phyloP scores from a whole-genome alignment of 73 alveolate genomes.

The Uronychia binucleata region DNA sequence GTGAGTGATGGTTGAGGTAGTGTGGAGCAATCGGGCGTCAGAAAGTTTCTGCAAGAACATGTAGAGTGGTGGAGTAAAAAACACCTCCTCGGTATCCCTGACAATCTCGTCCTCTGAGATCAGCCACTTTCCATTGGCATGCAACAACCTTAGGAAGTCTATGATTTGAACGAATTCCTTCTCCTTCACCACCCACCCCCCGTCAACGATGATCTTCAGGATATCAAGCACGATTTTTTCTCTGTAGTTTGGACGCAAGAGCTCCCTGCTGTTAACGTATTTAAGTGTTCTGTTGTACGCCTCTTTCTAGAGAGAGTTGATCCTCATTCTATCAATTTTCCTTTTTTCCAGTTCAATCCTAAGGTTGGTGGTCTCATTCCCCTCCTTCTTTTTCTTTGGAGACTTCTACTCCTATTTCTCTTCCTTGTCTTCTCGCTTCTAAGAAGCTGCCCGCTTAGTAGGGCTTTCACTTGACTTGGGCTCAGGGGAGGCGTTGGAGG shows the following conservation, averaged over 20 bases:
- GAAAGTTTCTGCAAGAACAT: background rate
- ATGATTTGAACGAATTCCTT: background rate
- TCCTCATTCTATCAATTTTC: constrained; percentile 1
- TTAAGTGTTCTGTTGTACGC: background rate
- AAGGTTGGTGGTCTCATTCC: background rate
- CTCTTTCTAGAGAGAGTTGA: background rate
- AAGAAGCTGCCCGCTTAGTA: too few relatives aligned
- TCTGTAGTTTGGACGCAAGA: background rate
- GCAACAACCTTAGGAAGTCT: background rate
- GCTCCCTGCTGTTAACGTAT: background rate
- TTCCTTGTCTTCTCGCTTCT: too few relatives aligned
- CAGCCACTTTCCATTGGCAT: background rate
- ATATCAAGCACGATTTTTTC: constrained; percentile 2
- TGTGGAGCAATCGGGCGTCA: too few relatives aligned
- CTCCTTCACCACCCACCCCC: constrained; percentile 3
- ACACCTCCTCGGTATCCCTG: background rate
- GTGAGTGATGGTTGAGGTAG: background rate
- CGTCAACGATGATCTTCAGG: background rate
- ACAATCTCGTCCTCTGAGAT: background rate
- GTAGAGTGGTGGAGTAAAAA: background rate
- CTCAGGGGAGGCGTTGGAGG: too few relatives aligned
- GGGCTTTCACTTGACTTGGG: background rate
- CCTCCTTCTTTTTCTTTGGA: background rate
- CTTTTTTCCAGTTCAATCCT: background rate
- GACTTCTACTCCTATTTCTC: too few relatives aligned